Evolutionary conservation across 306 rosid genomes (phyloP), one percentile per base, ranked within the genome.

Genomic region (Castanopsis chinensis): DNA sequence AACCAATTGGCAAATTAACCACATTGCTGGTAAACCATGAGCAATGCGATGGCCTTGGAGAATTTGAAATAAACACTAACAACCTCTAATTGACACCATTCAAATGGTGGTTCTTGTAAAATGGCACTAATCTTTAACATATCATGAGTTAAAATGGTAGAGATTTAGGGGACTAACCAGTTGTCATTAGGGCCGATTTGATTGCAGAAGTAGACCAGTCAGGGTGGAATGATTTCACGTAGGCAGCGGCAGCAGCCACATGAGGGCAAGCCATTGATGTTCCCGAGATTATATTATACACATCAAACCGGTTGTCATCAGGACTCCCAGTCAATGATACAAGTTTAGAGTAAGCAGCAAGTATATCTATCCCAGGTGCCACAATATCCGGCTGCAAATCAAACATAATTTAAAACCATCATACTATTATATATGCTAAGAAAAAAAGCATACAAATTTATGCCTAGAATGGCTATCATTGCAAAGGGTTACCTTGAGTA

Each of bases 221-320:
- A 6, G 97, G 94, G 83, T 93, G 98, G 85, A 90, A 88, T 72
- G 94, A 79, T 82, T 90, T 90, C 91, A 91, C 87, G 53, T 85
- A 90, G 43, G 93, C 94, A 8, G 96, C 93, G 3, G 96, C 87
- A 0, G 91, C 94, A 2, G 83, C 23, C 23, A 64, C 98, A 74
- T 93, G 98, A 14, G 97, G 97, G 81, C 92, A 90, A 4, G 98
- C 58, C 97, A 93, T 93, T 20, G 97, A 93, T 49, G 98, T 94
- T 78, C 98, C 97, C 52, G 97, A 91, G 4, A 90, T 1, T 37
- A 93, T 85, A 33, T 90, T 90, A 65, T 82, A 93, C 27, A 86
- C 65, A 0, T 53, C 45, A 49, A 78, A 51, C 30, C 91, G 87
- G 14, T 2, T 21, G 87, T 94, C 96, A 1, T 69, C 59, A 3